Conservation (phyloP, 176 grass and related monocot species). For the Saccharum spontaneum region DNA sequence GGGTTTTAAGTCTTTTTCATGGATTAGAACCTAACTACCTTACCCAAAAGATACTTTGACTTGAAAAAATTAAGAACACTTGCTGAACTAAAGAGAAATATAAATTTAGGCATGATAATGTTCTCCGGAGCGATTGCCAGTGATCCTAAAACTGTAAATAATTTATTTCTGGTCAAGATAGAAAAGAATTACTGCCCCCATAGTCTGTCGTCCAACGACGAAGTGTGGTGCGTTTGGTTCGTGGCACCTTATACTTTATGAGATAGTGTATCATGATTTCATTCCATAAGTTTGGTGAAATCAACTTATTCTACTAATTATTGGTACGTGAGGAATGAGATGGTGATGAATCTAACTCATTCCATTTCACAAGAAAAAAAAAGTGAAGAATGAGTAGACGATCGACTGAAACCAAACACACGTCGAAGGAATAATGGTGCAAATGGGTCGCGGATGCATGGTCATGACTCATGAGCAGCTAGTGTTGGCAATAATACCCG, state of each 20-base stretch:
- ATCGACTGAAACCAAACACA: too few relatives aligned
- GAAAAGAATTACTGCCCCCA: neutral
- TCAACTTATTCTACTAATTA: too few relatives aligned
- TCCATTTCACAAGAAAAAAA: too few relatives aligned
- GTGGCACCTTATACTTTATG: too few relatives aligned
- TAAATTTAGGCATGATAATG: neutral
- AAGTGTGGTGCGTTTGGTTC: too few relatives aligned
- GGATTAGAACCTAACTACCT: conserved; percentile 34
- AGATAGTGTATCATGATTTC: too few relatives aligned
- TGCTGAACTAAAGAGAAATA: neutral
- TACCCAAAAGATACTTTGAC: conserved; percentile 19
- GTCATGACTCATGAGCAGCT: neutral
- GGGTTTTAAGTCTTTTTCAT: conserved; percentile 31
- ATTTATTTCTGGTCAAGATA: neutral
- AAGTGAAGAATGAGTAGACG: too few relatives aligned
- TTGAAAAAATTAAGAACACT: neutral
- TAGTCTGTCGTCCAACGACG: neutral
- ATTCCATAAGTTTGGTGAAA: too few relatives aligned
- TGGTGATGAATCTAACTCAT: too few relatives aligned
- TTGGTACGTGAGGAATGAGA: too few relatives aligned
- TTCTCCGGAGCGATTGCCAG: neutral
- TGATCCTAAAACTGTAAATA: neutral
- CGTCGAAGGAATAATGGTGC: neutral
- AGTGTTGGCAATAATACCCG: neutral
- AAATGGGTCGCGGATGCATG: neutral